Base-by-base conservation (phyloP, 208 protist genomes). In the Porcisia hertigi region DNA sequence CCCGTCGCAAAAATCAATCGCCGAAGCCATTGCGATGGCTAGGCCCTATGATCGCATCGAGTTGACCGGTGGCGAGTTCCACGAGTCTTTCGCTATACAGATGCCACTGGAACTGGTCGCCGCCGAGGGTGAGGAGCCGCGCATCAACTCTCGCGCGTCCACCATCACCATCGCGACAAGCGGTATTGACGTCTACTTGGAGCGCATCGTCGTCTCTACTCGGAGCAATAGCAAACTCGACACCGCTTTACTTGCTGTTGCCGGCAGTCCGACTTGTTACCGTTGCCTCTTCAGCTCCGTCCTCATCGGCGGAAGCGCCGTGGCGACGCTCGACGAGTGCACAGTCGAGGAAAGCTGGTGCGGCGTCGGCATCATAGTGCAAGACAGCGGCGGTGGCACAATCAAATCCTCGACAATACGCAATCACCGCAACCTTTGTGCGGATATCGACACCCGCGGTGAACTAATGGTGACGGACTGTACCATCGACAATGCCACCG, bases 41-140 rank as follows among this genome's bases (percentile, higher is more conserved):
- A 92, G 92, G 66, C 91, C 93, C 23, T 95, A 93, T 71, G 93
- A 97, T 54, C 86, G 93, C 20, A 90, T 97, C 76, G 93, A 97
- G 77, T 76, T 97, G 8, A 85, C 87, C 4, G 90, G 86, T 39
- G 93, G 93, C 4, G 91, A 97, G 36, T 97, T 96, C 75, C 75
- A 86, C 71, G 93, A 97, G 72, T 69, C 86, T 14, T 9, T 97
- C 3, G 85, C 86, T 1, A 85, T 97, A 45, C 86, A 54, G 30
- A 84, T 92, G 20, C 93, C 93, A 3, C 47, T 97, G 2, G 93
- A 97, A 73, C 83, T 97, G 30, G 92, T 95, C 6, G 90, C 93
- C 36, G 83, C 89, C 1, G 93, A 97, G 6, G 93, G 93, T n/a
- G 93, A 97, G 75, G 90, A 94, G 14, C 82, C 92, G 14, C 71